Base-by-base conservation (phyloP, 768 basidiomycete species). In the Pleurotus platypus region DNA sequence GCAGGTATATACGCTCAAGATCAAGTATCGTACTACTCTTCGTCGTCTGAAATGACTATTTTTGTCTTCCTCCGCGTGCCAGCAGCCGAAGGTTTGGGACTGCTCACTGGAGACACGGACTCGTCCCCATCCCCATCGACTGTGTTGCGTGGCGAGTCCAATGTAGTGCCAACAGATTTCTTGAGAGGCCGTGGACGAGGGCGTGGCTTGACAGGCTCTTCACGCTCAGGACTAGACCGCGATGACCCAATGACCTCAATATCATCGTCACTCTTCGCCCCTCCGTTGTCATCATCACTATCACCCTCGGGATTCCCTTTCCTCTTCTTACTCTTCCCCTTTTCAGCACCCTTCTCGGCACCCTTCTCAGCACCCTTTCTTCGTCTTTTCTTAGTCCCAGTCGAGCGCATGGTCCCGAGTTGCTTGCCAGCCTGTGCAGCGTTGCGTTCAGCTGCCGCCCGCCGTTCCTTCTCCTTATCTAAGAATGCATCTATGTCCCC, bases 401-500 rank as follows among this genome's bases (percentile, higher is more conserved):
- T 70, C 47, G 78, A 56, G 72, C 79, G 69, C 90, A 85, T 81
- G 11, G 77, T 74, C 3, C 69, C 73, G 72, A 83, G 81, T 56
- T 62, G 63, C 30, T 57, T 63, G 3, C 74, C 72, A 4, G 75
- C 79, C 53, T 76, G 70, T 11, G 74, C 80, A 38, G 79, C 78
- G 26, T 74, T 74, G 35, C 72, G 74, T 22, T 73, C 74, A 3
- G 78, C 78, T 67, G 76, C 79, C 66, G 83, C 81, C 47, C 89
- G 78, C 64, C 83, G 69, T 50, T 60, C 74, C 64, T 80, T 81
- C 71, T 96, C 94, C 64, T 78, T 82, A 70, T 79, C 87, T 57
- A 94, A 83, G 78, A 97, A 97, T 4, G 78, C 83, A 49, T 89
- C 87, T 69, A 93, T 87, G 65, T 89, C 86, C 13, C 82, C 90